Evolutionary conservation across 495 filamentous ascomycete species (phyloP), one percentile per base, ranked within the genome.

Genomic region (Pseudomonodictys pantanalensis): DNA sequence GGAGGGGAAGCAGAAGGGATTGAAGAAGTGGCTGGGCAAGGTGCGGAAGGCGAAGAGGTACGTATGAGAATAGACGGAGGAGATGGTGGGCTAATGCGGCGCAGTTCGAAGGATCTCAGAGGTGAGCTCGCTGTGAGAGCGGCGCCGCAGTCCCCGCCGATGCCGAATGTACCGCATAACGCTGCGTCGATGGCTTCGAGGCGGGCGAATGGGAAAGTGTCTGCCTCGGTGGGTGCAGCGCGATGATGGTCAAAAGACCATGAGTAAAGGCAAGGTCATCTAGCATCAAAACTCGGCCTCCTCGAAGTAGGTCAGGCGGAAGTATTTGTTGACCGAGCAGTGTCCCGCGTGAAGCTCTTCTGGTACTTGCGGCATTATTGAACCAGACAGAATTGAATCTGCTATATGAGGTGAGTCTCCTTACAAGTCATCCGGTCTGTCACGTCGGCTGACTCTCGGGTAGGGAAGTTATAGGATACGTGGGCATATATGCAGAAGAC

Each of bases 21-120:
- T 64, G 29, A 64, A 56, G 35, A 59, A 64, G 26, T 64, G 61
- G 61, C 60, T 64, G 18, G 46, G 52, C 3, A 57, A 52, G 46
- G 61, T 55, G 15, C 47, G 45, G 32, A 42, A 30, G 30, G 15
- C 56, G 20, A 64, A 64, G 22, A 64, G 57, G 57, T 60, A 49
- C 10, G 55, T 32, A 18, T 2, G 2, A 20, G 22, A 9, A 17
- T 1, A 18, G 1, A 22, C 24, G 33, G 28, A 7, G 22, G 38
- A 38, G 15, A 18, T 42, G 7, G 7, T 22, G 8, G n/a, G 38
- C 55, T 58, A 29, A 58, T 1, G 2, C 3, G 2, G 2, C 2
- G 4, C 38, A 58, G 60, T 30, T 52, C 51, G 11, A 55, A 46
- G 39, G 52, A 62, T 29, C 52, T 62, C 7, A 10, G 59, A 12